Evolutionary conservation across 139 green algal species (phyloP), one percentile per base, ranked within the genome.

Genomic region (Ulvella scutata): DNA sequence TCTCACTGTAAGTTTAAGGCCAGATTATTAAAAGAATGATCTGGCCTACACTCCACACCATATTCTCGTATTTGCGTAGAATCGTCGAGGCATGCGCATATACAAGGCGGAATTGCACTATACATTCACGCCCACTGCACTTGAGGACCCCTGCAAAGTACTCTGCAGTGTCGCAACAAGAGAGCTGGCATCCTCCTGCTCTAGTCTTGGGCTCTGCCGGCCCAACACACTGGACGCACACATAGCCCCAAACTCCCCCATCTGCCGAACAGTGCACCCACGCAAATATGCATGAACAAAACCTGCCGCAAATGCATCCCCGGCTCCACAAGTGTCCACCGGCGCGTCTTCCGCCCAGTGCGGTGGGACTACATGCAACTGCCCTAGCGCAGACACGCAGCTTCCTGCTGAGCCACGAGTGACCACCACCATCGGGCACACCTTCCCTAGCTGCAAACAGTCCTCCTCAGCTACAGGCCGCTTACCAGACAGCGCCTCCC

Each of bases 281-380:
- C 34, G 34, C 20, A 94, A 77, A 34, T 90, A 80, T 2, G 74
- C 89, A 61, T 85, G 87, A 38, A 94, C 37, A 10, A 91, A 38
- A 10, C 88, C 89, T 1, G 89, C 91, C 4, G 87, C 85, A 73
- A 90, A 96, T 13, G 86, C 91, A 76, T 96, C 91, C 3, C 91
- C 89, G 21, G 91, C 91, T 26, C 93, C 93, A 73, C 89, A 96
- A 0, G 91, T 97, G 81, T 98, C 93, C 39, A 96, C 87, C 10
- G 92, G 88, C 3, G 81, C 67, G 4, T 81, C n/a, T 3, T 79
- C 38, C 0, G 74, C 73, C 91, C 88, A 94, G 78, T 83, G 82
- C 4, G 90, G 86, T 2, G 88, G 88, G 26, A 93, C 76, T 2
- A 43, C 43, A 38, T 88, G 74, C 37, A 91, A 59, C 74, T 84